phyloP scores from a whole-genome alignment of 306 rosid genomes.

The Quercus suber region DNA sequence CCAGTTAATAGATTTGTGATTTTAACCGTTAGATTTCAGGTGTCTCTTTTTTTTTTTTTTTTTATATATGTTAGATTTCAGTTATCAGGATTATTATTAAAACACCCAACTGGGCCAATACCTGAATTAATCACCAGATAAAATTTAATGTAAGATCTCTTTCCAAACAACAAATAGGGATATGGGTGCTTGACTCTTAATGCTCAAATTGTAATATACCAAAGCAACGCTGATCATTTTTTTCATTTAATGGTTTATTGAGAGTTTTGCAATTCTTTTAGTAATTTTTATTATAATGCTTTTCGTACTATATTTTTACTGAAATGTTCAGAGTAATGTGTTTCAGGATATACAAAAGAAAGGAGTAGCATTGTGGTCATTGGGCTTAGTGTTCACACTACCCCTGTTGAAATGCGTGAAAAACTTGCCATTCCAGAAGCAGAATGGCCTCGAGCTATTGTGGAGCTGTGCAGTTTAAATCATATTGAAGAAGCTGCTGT shows the following conservation, averaged over 20 bases:
- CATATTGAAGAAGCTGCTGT: slow-evolving; percentile 99
- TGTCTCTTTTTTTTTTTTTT: too few species aligned
- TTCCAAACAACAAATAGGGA: not conserved
- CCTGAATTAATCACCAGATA: not conserved
- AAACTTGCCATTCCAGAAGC: slow-evolving; percentile 98
- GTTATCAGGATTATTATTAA: slow-evolving; percentile 11
- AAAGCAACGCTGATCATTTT: not conserved
- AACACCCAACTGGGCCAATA: not conserved
- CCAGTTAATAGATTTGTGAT: not conserved
- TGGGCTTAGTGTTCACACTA: slow-evolving; percentile 93
- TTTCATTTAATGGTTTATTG: not conserved
- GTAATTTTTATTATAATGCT: not conserved
- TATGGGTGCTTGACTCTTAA: not conserved
- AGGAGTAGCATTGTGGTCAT: slow-evolving; percentile 91
- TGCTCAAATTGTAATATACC: not conserved
- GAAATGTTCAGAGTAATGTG: not conserved
- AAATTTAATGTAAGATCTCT: not conserved
- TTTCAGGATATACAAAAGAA: slow-evolving; percentile 91
- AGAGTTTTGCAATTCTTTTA: not conserved
- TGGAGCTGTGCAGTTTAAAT: slow-evolving; percentile 83
- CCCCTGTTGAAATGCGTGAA: slow-evolving; percentile 99
- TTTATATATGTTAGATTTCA: not conserved
- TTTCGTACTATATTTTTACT: not conserved
- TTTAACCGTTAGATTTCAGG: not conserved
- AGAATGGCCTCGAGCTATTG: slow-evolving; percentile 98